Evolutionary conservation across 257 asterid genomes (phyloP), one percentile per base, ranked within the genome.

Genomic region (Solanum neorickii): DNA sequence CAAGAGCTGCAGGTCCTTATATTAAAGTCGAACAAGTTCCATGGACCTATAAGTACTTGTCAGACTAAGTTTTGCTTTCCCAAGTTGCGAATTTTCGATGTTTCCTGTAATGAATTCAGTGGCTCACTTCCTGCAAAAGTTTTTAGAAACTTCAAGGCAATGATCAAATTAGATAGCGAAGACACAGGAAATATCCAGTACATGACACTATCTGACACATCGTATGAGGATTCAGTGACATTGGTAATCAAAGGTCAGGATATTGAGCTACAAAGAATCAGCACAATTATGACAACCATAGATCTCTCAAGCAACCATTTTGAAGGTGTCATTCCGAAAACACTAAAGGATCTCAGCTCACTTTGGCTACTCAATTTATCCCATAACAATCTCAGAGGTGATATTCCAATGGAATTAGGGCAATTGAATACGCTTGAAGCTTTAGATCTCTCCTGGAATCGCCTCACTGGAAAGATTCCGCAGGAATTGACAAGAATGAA

Each of bases 341-440:
- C 65, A 18, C n/a, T 56, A 18, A 18, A 6, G 12, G 65, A 56
- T 56, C 65, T 56, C 5, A 1, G 1, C 0, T 56, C 65, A 0
- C n/a, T 56, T 56, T 56, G 65, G 65, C 12, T 56, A 18, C 65
- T 56, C 65, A 56, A 56, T 56, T 18, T 56, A 59, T 59, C 65
- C 0, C 65, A 3, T 12, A 75, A 75, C 31, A 9, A 42, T 42
- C 11, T 75, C 31, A 37, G 0, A 10, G 73, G 73, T 0, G 2
- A 25, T 66, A 66, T 66, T 2, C 33, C 73, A 66, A 5, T 25
- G 35, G 20, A 37, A 75, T 0, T 75, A 3, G 83, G 1, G 10
- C 5, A 75, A 20, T 2, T 75, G 44, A 75, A 37, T 21, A 9
- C 0, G 18, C 83, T 75, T 75, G 52, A 75, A 20, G 25, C 52